Conservation (phyloP, 1,284 basidiomycete genomes). For the Tilletia setariae region DNA sequence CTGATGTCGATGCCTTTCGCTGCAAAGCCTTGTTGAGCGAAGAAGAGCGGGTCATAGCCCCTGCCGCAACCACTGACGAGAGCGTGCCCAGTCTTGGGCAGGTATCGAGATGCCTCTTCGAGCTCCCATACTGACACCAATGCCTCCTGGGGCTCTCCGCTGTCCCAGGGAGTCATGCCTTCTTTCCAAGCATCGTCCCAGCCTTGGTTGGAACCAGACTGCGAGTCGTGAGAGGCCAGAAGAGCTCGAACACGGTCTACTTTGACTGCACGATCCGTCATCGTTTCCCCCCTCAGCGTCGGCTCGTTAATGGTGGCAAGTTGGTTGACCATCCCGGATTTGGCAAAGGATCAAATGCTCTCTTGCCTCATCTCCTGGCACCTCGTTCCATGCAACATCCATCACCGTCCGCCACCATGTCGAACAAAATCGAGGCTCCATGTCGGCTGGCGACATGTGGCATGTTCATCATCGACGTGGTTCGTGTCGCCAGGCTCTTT, state of each 20-base stretch:
- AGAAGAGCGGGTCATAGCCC: slow-evolving; percentile 18
- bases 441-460: slow-evolving; percentile 22
- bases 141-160: slow-evolving; percentile 30
- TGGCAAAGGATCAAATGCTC: no score
- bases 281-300: neutral
- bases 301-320: no score
- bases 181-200: slow-evolving; percentile 41
- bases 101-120: neutral
- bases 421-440: neutral
- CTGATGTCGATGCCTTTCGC: slow-evolving; percentile 18
- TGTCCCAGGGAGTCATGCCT: slow-evolving; percentile 37
- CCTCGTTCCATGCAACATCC: no score
- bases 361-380: no score
- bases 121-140: slow-evolving; percentile 27
- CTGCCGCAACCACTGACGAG: slow-evolving; percentile 16
- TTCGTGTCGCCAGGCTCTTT: neutral
- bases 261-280: neutral
- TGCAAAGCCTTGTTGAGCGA: slow-evolving; percentile 11
- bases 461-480: slow-evolving; percentile 41
- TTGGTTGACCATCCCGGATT: no score
- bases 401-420: neutral
- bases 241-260: neutral
- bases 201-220: slow-evolving; percentile 3
- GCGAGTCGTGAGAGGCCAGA: neutral
- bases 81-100: slow-evolving; percentile 8